Evolutionary conservation across 345 rosid genomes (phyloP).

Genomic region (Syzygium jambos): DNA sequence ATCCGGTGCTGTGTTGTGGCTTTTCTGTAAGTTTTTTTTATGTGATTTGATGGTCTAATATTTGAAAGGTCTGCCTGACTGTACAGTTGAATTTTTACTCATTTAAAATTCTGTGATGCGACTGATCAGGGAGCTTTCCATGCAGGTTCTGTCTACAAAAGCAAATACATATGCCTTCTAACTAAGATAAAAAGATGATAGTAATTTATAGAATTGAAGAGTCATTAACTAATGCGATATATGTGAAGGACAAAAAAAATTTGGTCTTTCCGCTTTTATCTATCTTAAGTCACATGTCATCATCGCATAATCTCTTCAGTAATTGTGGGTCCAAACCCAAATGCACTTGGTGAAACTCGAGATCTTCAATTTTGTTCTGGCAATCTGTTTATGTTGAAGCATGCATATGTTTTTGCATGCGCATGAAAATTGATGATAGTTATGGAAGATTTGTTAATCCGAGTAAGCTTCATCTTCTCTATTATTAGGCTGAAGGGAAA

Average conservation of each 20-base stretch:
- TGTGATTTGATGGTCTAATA: neutral
- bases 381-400: neutral
- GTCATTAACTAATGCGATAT: neutral
- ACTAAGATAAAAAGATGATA: neutral
- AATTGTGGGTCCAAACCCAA: neutral
- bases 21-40: neutral
- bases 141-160: neutral
- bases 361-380: neutral
- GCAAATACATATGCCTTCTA: neutral
- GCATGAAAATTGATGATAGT: neutral
- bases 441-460: neutral
- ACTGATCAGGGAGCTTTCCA: neutral
- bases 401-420: neutral
- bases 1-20: neutral
- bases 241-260: neutral
- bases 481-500: constrained; percentile 86
- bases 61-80: neutral
- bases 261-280: neutral
- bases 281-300: neutral
- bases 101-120: neutral
- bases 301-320: neutral
- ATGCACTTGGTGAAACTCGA: neutral
- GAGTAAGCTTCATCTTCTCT: neutral
- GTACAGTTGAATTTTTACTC: neutral
- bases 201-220: neutral